Evolutionary conservation across 2,329 filamentous ascomycete species (phyloP).

Genomic region (Rutstroemia sp.): DNA sequence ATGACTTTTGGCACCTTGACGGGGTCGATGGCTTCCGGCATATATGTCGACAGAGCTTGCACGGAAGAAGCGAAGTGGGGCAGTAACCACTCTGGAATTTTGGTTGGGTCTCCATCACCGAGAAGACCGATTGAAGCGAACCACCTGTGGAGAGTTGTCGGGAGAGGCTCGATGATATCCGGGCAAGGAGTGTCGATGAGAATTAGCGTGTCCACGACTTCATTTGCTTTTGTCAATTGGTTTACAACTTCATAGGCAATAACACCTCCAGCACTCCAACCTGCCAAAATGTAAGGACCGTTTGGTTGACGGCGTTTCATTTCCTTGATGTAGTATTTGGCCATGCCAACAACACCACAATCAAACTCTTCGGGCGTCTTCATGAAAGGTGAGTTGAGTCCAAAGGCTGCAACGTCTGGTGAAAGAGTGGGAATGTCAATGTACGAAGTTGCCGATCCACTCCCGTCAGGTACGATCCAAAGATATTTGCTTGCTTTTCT

Average conservation of each 20-base stretch:
- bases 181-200: slow-evolving; percentile 62
- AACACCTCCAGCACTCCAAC: slow-evolving; percentile 73
- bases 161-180: slow-evolving; percentile 60
- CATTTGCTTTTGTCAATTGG: slow-evolving; percentile 49
- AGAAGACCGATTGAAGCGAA: slow-evolving; percentile 66
- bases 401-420: slow-evolving; percentile 43
- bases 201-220: slow-evolving; percentile 51
- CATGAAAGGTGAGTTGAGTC: slow-evolving; percentile 65
- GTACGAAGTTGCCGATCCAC: slow-evolving; percentile 34
- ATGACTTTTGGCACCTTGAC: slow-evolving; percentile 2
- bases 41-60: slow-evolving; percentile 6
- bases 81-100: slow-evolving; percentile 33
- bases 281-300: slow-evolving; percentile 61
- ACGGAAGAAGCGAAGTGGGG: slow-evolving; percentile 4
- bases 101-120: slow-evolving; percentile 43
- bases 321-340: slow-evolving; percentile 58
- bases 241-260: slow-evolving; percentile 61
- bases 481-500: slow-evolving; percentile 38
- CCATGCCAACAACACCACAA: slow-evolving; percentile 58
- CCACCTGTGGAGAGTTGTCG: slow-evolving; percentile 44
- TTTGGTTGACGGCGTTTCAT: slow-evolving; percentile 63
- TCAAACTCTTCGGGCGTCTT: slow-evolving; percentile 58
- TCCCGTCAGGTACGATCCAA: slow-evolving; percentile 42
- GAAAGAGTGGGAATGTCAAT: slow-evolving; percentile 32
- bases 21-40: slow-evolving; percentile 2